Evolutionary conservation across 805 yeast genomes (phyloP).

Genomic region (Komagataella pseudopastoris): DNA sequence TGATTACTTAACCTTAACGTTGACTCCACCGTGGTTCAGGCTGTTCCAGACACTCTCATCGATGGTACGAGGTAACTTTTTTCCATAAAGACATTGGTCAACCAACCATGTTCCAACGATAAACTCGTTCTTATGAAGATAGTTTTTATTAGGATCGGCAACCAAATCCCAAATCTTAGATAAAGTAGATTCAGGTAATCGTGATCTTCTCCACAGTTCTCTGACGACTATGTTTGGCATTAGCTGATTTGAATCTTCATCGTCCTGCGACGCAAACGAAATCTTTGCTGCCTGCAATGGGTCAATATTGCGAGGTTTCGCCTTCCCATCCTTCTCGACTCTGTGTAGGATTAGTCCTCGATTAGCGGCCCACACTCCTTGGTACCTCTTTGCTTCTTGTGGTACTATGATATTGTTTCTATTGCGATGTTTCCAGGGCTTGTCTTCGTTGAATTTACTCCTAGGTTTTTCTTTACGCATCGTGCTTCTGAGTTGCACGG

Average conservation of each 20-base stretch:
- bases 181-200: conserved; percentile 48
- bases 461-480: conserved; percentile 28
- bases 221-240: conserved; percentile 56
- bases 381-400: conserved; percentile 76
- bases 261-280: background rate
- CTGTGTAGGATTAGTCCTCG: conserved; percentile 41
- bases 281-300: background rate
- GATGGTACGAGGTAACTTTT: conserved; percentile 68
- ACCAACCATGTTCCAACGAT: conserved; percentile 97
- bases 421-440: conserved; percentile 87
- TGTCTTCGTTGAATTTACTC: conserved; percentile 60
- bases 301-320: background rate
- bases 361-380: conserved; percentile 89
- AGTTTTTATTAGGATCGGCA: conserved; percentile 54
- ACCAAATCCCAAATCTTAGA: conserved; percentile 61
- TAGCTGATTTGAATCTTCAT: conserved; percentile 3
- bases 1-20: background rate
- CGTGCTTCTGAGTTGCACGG: conserved; percentile 34
- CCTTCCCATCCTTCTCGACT: background rate
- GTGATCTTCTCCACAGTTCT: conserved; percentile 71
- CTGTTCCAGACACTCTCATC: conserved; percentile 71
- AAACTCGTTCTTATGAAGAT: conserved; percentile 68
- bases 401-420: conserved; percentile 35
- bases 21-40: conserved; percentile 23
- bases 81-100: conserved; percentile 90